Conservation (phyloP, 1,284 basidiomycete genomes). For the Apiotrichum montevideense region DNA sequence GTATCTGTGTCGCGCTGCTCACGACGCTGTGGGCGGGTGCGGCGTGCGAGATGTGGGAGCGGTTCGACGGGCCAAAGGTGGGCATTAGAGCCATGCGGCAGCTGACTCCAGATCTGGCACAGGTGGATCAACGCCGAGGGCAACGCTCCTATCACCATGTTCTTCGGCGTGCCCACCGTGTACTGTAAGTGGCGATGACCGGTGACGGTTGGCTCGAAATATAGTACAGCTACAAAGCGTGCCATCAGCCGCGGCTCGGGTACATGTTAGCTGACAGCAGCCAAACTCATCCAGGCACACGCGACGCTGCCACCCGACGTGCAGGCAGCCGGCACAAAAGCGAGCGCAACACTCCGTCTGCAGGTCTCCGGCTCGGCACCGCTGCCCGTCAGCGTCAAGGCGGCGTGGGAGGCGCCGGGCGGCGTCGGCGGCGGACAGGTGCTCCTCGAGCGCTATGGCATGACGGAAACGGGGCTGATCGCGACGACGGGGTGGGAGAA, state of each 20-base stretch:
- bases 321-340: conserved; percentile 23
- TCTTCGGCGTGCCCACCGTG: conserved; percentile 34
- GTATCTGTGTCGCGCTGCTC: conserved; percentile 39
- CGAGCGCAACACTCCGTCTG: conserved; percentile 33
- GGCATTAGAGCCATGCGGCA: neutral
- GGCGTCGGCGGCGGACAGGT: conserved; percentile 39
- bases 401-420: conserved; percentile 27
- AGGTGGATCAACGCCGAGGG: conserved; percentile 30
- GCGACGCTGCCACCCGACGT: conserved; percentile 15
- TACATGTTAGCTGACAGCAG: conserved; percentile 6
- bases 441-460: conserved; percentile 41
- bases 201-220: no score
- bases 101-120: conserved; percentile 22
- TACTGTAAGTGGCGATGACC: conserved; percentile 19
- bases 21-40: conserved; percentile 42
- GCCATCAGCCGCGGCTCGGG: no score
- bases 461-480: conserved; percentile 45
- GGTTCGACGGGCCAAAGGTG: conserved; percentile 34
- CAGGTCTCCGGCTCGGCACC: conserved; percentile 42
- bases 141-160: conserved; percentile 27
- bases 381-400: conserved; percentile 37
- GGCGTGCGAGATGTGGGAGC: conserved; percentile 37
- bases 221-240: neutral
- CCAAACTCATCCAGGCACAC: conserved; percentile 26
- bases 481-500: conserved; percentile 37